phyloP scores from a whole-genome alignment of 2,329 filamentous ascomycete genomes.

The Gyromitra esculenta region DNA sequence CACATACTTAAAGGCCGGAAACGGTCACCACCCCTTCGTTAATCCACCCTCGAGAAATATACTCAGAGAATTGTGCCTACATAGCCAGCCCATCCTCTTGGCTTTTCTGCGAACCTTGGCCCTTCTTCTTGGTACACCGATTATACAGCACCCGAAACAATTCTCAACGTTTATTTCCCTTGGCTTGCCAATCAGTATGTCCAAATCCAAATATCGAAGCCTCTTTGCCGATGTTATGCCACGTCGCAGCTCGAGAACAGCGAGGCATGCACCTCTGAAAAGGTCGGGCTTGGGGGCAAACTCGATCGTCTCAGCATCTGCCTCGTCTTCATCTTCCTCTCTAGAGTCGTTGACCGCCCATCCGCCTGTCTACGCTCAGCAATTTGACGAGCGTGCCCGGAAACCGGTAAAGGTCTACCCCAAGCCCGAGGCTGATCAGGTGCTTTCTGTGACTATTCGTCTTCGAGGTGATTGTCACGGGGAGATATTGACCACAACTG shows the following conservation, averaged over 20 bases:
- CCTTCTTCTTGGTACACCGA: conserved; percentile 14
- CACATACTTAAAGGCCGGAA: conserved; percentile 48
- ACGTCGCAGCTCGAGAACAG: conserved; percentile 22
- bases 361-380: conserved; percentile 23
- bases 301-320: neutral
- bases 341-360: neutral
- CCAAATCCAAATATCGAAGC: conserved; percentile 42
- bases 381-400: conserved; percentile 14
- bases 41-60: conserved; percentile 4
- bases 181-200: conserved; percentile 36
- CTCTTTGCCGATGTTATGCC: conserved; percentile 35
- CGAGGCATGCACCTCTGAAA: conserved; percentile 5
- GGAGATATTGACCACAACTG: conserved; percentile 43
- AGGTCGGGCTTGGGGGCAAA: neutral
- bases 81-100: conserved; percentile 23
- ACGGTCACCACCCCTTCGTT: conserved; percentile 23
- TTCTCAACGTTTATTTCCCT: conserved; percentile 15
- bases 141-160: conserved; percentile 30
- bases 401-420: conserved; percentile 32
- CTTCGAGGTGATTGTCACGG: conserved; percentile 44
- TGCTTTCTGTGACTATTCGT: conserved; percentile 47
- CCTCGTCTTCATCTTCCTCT: conserved; percentile 5
- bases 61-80: conserved; percentile 13
- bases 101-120: conserved; percentile 36
- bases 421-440: conserved; percentile 32